Conservation (phyloP, 2,329 filamentous ascomycete species). For the Penicillium sp. region DNA sequence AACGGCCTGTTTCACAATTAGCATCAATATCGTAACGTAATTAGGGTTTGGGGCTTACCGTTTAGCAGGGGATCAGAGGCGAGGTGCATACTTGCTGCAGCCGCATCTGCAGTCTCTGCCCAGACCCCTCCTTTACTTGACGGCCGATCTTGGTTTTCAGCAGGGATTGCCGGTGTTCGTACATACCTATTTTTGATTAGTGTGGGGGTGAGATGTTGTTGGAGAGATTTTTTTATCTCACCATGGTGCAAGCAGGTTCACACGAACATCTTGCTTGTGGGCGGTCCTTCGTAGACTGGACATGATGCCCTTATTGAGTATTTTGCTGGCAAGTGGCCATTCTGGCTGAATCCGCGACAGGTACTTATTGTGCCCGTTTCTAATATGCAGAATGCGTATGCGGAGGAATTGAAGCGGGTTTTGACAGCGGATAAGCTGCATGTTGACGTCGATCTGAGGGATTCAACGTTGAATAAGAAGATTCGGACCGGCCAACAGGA, state of each 20-base stretch:
- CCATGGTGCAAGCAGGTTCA: no score
- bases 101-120: not conserved
- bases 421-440: not conserved
- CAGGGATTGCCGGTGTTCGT: no score
- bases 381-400: not conserved
- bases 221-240: no score
- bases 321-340: not conserved
- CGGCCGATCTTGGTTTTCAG: not conserved
- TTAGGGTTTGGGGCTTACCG: no score
- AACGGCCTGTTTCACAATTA: not conserved
- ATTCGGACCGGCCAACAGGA: not conserved
- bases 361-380: not conserved
- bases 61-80: no score
- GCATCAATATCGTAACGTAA: not conserved
- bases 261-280: no score
- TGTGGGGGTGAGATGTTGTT: no score
- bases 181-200: no score
- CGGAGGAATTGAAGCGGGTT: not conserved
- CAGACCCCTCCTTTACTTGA: not conserved
- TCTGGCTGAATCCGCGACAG: not conserved
- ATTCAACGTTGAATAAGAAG: not conserved
- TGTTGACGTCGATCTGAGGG: not conserved
- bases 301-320: not conserved
- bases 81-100: no score
- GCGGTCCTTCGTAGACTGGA: no score